Conservation (phyloP, 2,329 filamentous ascomycete genomes). For the Sclerotinia nivalis region DNA sequence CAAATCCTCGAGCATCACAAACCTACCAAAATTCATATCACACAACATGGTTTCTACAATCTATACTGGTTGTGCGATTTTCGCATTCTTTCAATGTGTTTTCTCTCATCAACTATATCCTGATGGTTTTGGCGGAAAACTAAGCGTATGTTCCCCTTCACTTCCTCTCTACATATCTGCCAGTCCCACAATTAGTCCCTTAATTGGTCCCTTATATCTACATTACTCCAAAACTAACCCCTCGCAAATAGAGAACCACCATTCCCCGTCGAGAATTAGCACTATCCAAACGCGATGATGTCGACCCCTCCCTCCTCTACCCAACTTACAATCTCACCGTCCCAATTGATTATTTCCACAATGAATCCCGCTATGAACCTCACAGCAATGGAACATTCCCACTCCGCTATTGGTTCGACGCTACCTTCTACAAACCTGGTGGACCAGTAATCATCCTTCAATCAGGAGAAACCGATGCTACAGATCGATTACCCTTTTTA, state of each 20-base stretch:
- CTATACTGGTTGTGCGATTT: not conserved
- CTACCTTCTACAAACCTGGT: conserved; percentile 70
- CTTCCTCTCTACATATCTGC: not conserved
- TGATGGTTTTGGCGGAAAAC: not conserved
- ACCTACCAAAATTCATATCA: not conserved
- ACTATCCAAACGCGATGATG: conserved; percentile 28
- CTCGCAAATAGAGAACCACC: conserved; percentile 31
- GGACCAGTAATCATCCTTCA: conserved; percentile 80
- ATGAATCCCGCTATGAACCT: conserved; percentile 74
- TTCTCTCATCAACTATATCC: conserved; percentile 7
- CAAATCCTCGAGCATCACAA: not conserved
- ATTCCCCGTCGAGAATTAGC: conserved; percentile 24
- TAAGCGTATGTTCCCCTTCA: conserved; percentile 8
- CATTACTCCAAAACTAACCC: conserved; percentile 4
- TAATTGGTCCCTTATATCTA: too few relatives aligned
- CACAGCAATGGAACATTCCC: conserved; percentile 68
- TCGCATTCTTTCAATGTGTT: conserved; percentile 3
- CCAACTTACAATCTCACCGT: conserved; percentile 43
- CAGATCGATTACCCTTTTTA: conserved; percentile 65
- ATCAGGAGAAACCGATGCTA: conserved; percentile 67
- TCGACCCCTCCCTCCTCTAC: conserved; percentile 35
- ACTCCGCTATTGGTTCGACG: conserved; percentile 82
- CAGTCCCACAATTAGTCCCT: not conserved
- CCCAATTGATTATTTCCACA: conserved; percentile 77
- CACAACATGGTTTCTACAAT: conserved; percentile 1